Evolutionary conservation across 2,329 filamentous ascomycete genomes (phyloP), one percentile per base, ranked within the genome.

Genomic region (Stromatinia cepivora): DNA sequence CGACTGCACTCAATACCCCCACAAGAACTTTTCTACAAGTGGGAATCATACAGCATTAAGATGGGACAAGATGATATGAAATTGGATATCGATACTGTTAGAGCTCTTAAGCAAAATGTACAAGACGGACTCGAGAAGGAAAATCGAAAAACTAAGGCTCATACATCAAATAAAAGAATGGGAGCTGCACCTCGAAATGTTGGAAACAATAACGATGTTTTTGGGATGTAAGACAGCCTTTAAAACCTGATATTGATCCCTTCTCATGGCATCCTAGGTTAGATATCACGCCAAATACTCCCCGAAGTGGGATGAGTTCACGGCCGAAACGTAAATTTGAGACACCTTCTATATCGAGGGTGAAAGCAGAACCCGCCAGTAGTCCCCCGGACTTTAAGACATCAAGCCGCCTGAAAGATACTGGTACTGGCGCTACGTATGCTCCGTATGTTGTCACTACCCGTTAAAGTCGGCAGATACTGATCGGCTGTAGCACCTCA

Each of bases 21-120:
- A 46, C 90, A 98, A 79, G 95, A 98, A 78, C 84, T 98, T 36
- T 97, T 93, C 81, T 97, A 93, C 87, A 98, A 98, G 85, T 99
- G 95, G 95, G 95, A 99, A 80, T 94, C 93, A 0, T 98, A 97
- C 84, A 94, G 92, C 80, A 90, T 99, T 79, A 97, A 94, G 81
- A 93, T 98, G 89, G 92, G 94, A 34, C 83, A 88, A 61, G 92
- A 96, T 69, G 91, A 93, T 69, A 89, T 89, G 71, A 89, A 85
- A 70, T 81, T 92, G 71, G 87, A 90, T 61, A 84, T 96, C 54
- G 87, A 90, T 50, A 90, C 87, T 0, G 87, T 92, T 58, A 87
- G 90, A 56, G 87, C 88, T 68, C 91, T 99, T 78, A 97, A 97
- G 80, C 91, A 93, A 77, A 90, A 92, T 76, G 85, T 97, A 10